Percentiles rank a stretch among this genome's conserved stretches.
Conservation (phyloP, 768 basidiomycete genomes). For the Kwoniella dejecticola region DNA sequence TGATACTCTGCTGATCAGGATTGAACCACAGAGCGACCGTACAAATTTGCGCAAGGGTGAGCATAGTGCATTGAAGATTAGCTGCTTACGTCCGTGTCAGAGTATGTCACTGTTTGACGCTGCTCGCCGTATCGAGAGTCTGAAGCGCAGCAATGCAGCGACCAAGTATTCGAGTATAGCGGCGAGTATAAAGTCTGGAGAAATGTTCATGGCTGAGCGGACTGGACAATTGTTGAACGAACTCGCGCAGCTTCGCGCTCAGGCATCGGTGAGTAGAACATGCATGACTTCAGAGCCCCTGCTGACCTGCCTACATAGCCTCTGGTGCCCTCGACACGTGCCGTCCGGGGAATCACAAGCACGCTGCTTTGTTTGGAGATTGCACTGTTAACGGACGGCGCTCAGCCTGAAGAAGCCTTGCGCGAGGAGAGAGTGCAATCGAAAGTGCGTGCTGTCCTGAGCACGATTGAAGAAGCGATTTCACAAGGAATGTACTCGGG, state of each 20-base stretch:
- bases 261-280: not conserved
- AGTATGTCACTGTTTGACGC: not conserved
- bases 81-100: conserved; percentile 1
- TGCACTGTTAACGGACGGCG: not conserved
- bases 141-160: not conserved
- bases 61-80: not conserved
- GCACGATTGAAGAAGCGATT: conserved; percentile 18
- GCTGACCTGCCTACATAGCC: not conserved
- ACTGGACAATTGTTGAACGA: not conserved
- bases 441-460: conserved; percentile 9
- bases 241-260: not conserved
- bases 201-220: not conserved
- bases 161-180: not conserved
- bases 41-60: conserved; percentile 4
- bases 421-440: conserved; percentile 1
- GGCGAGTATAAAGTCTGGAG: not conserved
- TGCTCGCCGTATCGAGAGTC: not conserved
- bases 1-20: not conserved
- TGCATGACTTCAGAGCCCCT: not conserved
- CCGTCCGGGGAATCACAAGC: not conserved
- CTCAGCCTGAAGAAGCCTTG: not conserved
- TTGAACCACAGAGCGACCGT: not conserved
- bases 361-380: conserved; percentile 2
- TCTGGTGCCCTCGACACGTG: not conserved
- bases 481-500: conserved; percentile 13